Conservation (phyloP, 805 yeast species). For the Wickerhamomyces bisporus region DNA sequence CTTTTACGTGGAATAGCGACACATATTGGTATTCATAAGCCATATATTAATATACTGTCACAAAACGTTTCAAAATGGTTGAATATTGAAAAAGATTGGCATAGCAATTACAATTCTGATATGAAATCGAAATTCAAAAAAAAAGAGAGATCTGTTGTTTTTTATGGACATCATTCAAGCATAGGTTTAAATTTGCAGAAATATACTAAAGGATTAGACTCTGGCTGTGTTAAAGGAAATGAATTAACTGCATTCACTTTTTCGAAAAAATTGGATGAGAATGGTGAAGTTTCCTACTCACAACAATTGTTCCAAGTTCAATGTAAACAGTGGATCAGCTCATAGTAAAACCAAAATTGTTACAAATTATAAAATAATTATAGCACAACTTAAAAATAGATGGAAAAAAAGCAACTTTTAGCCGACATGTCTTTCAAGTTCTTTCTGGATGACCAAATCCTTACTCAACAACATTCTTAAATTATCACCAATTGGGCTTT, state of each 20-base stretch:
- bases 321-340: too few species aligned
- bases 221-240: constrained; percentile 77
- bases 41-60: constrained; percentile 30
- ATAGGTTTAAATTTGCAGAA: constrained; percentile 62
- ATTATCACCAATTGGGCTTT: constrained; percentile 37
- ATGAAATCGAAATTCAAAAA: constrained; percentile 16
- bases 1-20: constrained; percentile 49
- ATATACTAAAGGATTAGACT: constrained; percentile 75
- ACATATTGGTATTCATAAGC: constrained; percentile 77
- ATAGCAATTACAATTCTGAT: constrained; percentile 25
- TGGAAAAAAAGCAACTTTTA: too few species aligned
- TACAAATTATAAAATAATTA: too few species aligned
- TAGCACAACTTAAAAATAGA: too few species aligned
- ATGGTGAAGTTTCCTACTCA: constrained; percentile 4
- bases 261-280: constrained; percentile 5
- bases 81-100: constrained; percentile 67
- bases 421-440: constrained; percentile 28
- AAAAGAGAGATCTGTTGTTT: constrained; percentile 38
- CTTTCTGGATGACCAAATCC: constrained; percentile 60
- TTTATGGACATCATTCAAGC: constrained; percentile 87
- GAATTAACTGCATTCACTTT: constrained; percentile 50
- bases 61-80: constrained; percentile 39
- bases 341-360: too few species aligned
- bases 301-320: constrained; percentile 12
- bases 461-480: constrained; percentile 56